phyloP scores from a whole-genome alignment of 2,329 filamentous ascomycete species.

The Exophiala phaeomuriformis region DNA sequence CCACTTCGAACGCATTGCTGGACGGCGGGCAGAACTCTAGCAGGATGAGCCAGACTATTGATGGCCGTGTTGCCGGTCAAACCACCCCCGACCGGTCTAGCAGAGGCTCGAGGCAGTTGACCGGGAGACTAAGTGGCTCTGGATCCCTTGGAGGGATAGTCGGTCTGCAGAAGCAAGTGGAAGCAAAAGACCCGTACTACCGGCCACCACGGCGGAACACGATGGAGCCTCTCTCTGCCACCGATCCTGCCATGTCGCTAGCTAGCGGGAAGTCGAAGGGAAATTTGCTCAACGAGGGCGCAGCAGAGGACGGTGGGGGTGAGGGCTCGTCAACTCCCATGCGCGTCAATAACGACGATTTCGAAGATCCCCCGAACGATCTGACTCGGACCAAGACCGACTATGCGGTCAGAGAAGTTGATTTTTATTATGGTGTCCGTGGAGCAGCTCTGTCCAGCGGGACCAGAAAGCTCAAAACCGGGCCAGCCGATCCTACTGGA shows the following conservation, averaged over 20 bases:
- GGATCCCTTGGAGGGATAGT: conserved; percentile 39
- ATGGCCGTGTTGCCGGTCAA: conserved; percentile 36
- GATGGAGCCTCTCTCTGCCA: conserved; percentile 43
- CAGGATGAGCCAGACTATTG: conserved; percentile 49
- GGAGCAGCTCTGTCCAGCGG: conserved; percentile 80
- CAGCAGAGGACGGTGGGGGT: conserved; percentile 40
- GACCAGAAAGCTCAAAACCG: conserved; percentile 80
- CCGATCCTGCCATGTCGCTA: conserved; percentile 40
- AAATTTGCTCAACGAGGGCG: conserved; percentile 34
- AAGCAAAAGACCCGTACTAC: conserved; percentile 73
- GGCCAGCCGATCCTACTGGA: conserved; percentile 87
- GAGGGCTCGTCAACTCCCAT: conserved; percentile 29
- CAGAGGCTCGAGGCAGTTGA: conserved; percentile 62
- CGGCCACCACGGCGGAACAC: conserved; percentile 69
- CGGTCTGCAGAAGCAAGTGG: conserved; percentile 41
- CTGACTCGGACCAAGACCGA: conserved; percentile 55
- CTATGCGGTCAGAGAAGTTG: conserved; percentile 75
- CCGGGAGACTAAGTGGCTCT: conserved; percentile 39
- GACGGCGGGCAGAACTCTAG: conserved; percentile 43
- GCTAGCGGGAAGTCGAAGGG: conserved; percentile 39
- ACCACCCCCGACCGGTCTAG: conserved; percentile 64
- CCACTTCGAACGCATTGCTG: conserved; percentile 55
- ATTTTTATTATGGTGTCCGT: conserved; percentile 92
- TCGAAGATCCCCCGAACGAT: conserved; percentile 35
- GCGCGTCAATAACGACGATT: conserved; percentile 32